Evolutionary conservation across 2,329 filamentous ascomycete species (phyloP).

Genomic region (Aspergillus ochraceoroseus): DNA sequence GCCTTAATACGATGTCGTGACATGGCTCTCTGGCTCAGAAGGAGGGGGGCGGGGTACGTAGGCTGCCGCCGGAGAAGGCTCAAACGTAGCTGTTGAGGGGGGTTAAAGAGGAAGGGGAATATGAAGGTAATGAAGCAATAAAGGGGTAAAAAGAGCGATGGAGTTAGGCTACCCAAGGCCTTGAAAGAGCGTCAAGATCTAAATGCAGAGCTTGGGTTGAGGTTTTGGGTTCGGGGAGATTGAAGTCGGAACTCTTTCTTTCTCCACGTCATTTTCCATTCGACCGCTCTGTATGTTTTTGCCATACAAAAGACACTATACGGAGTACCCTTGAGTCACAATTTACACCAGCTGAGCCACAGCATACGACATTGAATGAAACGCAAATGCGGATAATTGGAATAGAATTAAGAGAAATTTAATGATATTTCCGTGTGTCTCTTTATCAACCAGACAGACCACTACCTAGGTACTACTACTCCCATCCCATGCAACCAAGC

Average conservation of each 20-base stretch:
- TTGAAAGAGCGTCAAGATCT: no score
- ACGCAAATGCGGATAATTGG: no score
- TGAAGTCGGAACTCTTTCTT: slow-evolving; percentile 8
- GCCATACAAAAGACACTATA: not conserved
- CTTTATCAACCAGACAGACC: slow-evolving; percentile 6
- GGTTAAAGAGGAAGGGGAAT: no score
- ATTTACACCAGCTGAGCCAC: no score
- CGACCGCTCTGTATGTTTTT: not conserved
- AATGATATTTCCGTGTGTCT: slow-evolving; percentile 5
- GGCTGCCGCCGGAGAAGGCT: not conserved
- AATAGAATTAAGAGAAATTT: not conserved
- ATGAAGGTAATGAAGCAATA: no score
- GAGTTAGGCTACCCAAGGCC: no score
- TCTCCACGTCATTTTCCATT: slow-evolving; percentile 35
- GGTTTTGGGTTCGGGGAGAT: not conserved
- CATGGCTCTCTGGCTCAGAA: slow-evolving; percentile 29
- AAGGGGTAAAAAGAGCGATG: no score
- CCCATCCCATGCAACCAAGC: slow-evolving; percentile 5
- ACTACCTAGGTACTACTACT: slow-evolving; percentile 1
- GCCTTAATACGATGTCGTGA: slow-evolving; percentile 46
- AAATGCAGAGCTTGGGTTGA: slow-evolving; percentile 1
- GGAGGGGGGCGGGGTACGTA: slow-evolving; percentile 7
- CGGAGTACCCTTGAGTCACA: no score
- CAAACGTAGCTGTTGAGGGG: not conserved
- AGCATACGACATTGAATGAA: no score